Conservation (phyloP, 768 basidiomycete species). For the Neoboletus brunneissimus region DNA sequence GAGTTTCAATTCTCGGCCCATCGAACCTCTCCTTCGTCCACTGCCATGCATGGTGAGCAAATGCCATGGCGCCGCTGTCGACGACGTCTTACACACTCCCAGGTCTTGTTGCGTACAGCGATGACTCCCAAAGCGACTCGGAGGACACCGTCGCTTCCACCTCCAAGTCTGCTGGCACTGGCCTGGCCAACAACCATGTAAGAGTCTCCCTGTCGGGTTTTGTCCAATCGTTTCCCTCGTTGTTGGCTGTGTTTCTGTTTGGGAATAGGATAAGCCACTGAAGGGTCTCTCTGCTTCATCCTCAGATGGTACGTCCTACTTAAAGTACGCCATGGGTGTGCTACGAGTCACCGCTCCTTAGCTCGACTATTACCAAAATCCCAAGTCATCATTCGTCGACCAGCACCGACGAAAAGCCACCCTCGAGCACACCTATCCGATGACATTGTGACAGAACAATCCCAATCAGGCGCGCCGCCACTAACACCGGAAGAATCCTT, state of each 20-base stretch:
- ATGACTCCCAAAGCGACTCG: slow-evolving; percentile 59
- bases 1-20: slow-evolving; percentile 22
- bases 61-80: background rate
- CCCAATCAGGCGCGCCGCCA: background rate
- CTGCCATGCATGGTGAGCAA: slow-evolving; percentile 32
- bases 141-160: slow-evolving; percentile 42
- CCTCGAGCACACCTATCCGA: slow-evolving; percentile 50
- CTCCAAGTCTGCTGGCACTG: slow-evolving; percentile 14
- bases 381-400: slow-evolving; percentile 59
- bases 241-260: slow-evolving; percentile 58
- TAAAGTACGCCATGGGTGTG: background rate
- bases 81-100: slow-evolving; percentile 1
- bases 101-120: slow-evolving; percentile 66
- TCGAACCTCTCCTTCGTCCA: background rate
- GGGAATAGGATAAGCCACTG: slow-evolving; percentile 60
- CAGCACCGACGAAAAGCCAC: slow-evolving; percentile 45
- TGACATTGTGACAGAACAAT: slow-evolving; percentile 33
- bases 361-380: slow-evolving; percentile 47
- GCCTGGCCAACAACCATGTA: slow-evolving; percentile 47
- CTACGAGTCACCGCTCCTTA: slow-evolving; percentile 16
- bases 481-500: slow-evolving; percentile 17
- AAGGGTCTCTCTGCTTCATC: slow-evolving; percentile 31
- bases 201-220: slow-evolving; percentile 47
- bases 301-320: slow-evolving; percentile 29
- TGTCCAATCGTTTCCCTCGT: slow-evolving; percentile 58